Evolutionary conservation across 768 basidiomycete genomes (phyloP), one percentile per base, ranked within the genome.

Genomic region (Daedaleopsis nitida): DNA sequence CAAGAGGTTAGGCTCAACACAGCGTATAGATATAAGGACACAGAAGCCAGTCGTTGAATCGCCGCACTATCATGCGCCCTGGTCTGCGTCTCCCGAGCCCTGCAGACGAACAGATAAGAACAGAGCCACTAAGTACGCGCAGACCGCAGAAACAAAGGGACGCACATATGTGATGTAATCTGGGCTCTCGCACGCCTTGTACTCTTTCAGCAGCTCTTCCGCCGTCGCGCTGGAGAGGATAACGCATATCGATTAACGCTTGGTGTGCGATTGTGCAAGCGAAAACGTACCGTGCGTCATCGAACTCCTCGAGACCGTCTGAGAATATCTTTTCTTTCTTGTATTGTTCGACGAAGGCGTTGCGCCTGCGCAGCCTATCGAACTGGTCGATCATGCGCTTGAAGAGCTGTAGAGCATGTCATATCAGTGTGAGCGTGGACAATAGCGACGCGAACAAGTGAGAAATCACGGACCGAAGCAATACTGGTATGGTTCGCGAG

Each of bases 401-500:
- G 81, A 98, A 98, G 44, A 98, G 76, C 94, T 96, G 70, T 17
- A 50, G 27, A 35, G 32, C 17, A 11, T 8, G 27, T 52, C n/a
- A 63, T 17, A 11, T 32, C 27, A 32, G 27, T 2, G 27, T 52
- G 16, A 61, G 45, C n/a, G 24, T 56, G 13, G 5, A 19, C 10
- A 10, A 52, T 11, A 19, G 27, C n/a, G n/a, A 12, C 17, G 9
- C 17, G 39, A 21, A 27, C 39, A 24, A 4, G 52, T 56, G 44
- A 19, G 13, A n/a, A 38, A 43, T 2, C 4, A n/a, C 10, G 10
- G 66, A 96, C 92, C 37, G 94, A 95, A 27, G 94, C 94, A 60
- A 99, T 94, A 68, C 94, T 95, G n/a, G 97, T 99, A 73, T 99
- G 97, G 69, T 99, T 99, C 11, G 96, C 97, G 52, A 99, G 84